Conservation (phyloP, 129 eudicot genomes). For the Rutidosis leptorrhynchoides region DNA sequence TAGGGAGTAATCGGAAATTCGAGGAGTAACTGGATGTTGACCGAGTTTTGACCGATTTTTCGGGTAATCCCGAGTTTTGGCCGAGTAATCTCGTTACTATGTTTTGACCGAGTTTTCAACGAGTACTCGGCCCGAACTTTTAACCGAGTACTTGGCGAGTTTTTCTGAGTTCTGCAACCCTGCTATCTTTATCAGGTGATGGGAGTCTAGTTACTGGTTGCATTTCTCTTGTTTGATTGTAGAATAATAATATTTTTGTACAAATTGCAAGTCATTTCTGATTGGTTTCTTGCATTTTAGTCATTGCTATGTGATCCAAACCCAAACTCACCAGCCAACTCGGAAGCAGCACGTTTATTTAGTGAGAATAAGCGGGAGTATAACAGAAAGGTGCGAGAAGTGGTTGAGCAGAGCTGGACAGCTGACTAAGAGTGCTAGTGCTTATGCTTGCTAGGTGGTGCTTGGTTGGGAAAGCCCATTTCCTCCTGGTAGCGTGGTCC, state of each 20-base stretch:
- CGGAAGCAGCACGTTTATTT: slow-evolving; percentile 84
- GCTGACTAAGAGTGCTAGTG: slow-evolving; percentile 47
- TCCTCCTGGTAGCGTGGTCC: slow-evolving; percentile 26
- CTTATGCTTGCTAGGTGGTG: slow-evolving; percentile 11
- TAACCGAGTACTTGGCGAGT: too few species aligned
- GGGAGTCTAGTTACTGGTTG: background rate
- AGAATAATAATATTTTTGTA: background rate
- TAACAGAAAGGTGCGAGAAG: slow-evolving; percentile 72
- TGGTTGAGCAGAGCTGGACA: slow-evolving; percentile 95
- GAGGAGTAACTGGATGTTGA: too few species aligned
- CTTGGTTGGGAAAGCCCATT: slow-evolving; percentile 19
- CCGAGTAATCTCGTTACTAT: too few species aligned
- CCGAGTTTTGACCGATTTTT: too few species aligned
- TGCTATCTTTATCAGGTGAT: background rate
- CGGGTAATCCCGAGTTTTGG: too few species aligned
- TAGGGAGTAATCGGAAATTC: too few species aligned
- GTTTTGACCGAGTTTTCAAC: too few species aligned
- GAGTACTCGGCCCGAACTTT: too few species aligned
- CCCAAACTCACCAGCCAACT: slow-evolving; percentile 87
- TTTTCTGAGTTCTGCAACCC: too few species aligned
- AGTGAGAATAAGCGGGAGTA: slow-evolving; percentile 85
- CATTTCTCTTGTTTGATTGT: background rate
- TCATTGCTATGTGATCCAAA: slow-evolving; percentile 81
- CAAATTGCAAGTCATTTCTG: background rate
- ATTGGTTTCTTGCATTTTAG: slow-evolving; percentile 36